Evolutionary conservation across 345 rosid species (phyloP).

Genomic region (Salix exigua): DNA sequence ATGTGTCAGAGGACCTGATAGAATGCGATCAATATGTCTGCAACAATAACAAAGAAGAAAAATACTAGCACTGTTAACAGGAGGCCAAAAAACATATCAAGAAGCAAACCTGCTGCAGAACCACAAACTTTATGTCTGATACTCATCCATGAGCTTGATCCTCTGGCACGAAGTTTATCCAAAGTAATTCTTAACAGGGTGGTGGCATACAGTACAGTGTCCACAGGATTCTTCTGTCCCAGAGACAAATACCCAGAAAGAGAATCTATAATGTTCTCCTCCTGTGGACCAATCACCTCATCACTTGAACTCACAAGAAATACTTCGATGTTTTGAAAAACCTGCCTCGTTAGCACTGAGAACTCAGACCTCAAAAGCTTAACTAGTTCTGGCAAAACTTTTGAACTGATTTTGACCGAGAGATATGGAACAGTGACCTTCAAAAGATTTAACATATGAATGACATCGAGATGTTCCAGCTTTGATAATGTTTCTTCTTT

Average conservation of each 20-base stretch:
- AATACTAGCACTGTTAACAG: background rate
- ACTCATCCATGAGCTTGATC: conserved; percentile 40
- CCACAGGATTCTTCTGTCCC: conserved; percentile 52
- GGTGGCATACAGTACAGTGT: conserved; percentile 53
- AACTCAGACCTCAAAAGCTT: conserved; percentile 49
- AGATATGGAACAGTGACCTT: conserved; percentile 52
- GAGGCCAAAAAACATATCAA: conserved; percentile 10
- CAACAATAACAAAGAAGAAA: background rate
- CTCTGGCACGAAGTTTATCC: conserved; percentile 43
- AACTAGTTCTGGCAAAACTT: conserved; percentile 44
- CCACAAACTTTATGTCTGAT: conserved; percentile 49
- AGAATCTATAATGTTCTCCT: conserved; percentile 44
- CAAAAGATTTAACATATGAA: conserved; percentile 67
- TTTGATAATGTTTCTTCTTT: conserved; percentile 38
- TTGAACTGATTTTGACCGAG: conserved; percentile 43
- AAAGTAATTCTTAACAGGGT: conserved; percentile 48
- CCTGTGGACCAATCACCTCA: conserved; percentile 38
- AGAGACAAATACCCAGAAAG: conserved; percentile 54
- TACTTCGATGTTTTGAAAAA: conserved; percentile 53
- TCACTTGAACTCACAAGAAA: conserved; percentile 43
- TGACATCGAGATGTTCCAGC: conserved; percentile 56
- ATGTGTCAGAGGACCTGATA: conserved; percentile 1
- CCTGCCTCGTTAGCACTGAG: conserved; percentile 54
- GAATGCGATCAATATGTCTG: conserved; percentile 3
- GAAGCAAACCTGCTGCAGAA: conserved; percentile 53